Percentiles rank a stretch among this genome's conserved stretches.
phyloP scores from a whole-genome alignment of 208 protist species.

The Leptomonas pyrrhocoris region DNA sequence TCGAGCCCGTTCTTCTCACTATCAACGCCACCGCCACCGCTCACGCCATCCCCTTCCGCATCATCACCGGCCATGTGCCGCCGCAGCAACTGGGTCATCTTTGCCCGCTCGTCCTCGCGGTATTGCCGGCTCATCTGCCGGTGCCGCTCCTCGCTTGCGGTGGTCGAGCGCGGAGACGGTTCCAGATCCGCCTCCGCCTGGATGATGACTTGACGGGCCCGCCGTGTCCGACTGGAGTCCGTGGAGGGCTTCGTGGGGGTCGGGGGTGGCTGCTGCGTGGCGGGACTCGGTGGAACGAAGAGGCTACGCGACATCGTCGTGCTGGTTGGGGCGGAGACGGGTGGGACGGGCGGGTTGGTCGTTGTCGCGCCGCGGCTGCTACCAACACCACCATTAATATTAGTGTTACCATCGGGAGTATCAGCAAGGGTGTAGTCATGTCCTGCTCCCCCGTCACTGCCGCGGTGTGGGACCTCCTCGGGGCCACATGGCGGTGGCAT shows the following conservation, averaged over 20 bases:
- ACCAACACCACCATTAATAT: background rate
- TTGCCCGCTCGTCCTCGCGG: constrained; percentile 23
- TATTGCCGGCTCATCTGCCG: constrained; percentile 21
- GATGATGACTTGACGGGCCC: constrained; percentile 21
- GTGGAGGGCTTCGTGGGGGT: background rate
- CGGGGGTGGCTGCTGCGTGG: background rate
- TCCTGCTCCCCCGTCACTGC: background rate
- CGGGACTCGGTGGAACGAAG: background rate
- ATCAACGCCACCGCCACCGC: background rate
- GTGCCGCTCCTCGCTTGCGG: constrained; percentile 12
- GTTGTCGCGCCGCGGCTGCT: background rate
- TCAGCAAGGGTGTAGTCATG: constrained; percentile 9
- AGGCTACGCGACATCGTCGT: background rate
- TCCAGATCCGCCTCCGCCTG: constrained; percentile 13
- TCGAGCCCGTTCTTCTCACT: background rate
- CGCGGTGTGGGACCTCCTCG: background rate
- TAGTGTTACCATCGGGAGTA: background rate
- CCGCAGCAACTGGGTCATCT: constrained; percentile 17
- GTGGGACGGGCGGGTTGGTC: background rate
- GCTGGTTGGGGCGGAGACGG: background rate
- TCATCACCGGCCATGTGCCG: background rate
- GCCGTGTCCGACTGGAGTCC: constrained; percentile 6
- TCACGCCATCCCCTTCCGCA: background rate
- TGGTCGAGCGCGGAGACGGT: background rate
- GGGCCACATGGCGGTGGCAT: background rate